Conservation (phyloP, 257 asterid genomes). For the Capsicum chinense region DNA sequence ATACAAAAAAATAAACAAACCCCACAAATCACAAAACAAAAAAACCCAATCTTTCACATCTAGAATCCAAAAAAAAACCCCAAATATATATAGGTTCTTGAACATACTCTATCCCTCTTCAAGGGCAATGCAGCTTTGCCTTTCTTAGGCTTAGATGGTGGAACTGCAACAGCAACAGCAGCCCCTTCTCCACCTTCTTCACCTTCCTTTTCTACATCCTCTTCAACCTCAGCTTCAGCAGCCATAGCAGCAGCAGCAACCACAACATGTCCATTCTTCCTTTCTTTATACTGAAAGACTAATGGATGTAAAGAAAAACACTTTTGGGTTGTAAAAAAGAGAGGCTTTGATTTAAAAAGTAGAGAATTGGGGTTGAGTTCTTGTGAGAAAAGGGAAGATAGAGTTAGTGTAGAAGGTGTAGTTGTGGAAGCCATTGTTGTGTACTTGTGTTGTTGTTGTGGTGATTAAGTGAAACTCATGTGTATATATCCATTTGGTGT, state of each 20-base stretch:
- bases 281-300: conserved; percentile 34
- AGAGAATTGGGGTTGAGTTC: conserved; percentile 40
- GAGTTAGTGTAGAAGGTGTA: conserved; percentile 34
- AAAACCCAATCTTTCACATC: not conserved
- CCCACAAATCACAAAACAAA: not conserved
- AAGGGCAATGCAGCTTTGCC: conserved; percentile 90
- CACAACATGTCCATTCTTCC: conserved; percentile 48
- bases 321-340: conserved; percentile 27
- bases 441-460: not conserved
- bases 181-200: conserved; percentile 45
- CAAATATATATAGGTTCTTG: not conserved
- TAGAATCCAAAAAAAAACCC: not conserved
- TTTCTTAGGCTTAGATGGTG: conserved; percentile 73
- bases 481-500: conserved; percentile 23
- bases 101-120: conserved; percentile 76
- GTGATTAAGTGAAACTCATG: conserved; percentile 13
- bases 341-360: conserved; percentile 32
- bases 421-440: conserved; percentile 41
- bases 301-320: conserved; percentile 30
- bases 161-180: conserved; percentile 49
- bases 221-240: conserved; percentile 57
- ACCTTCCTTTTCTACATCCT: conserved; percentile 50
- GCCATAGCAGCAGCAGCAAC: conserved; percentile 45
- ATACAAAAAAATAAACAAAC: not conserved
- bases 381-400: conserved; percentile 39